These are phyloP conservation scores for Francoa sonchifolia DNA, from an alignment of 441 rosid genomes.

Conservation along the genomic window DNA sequence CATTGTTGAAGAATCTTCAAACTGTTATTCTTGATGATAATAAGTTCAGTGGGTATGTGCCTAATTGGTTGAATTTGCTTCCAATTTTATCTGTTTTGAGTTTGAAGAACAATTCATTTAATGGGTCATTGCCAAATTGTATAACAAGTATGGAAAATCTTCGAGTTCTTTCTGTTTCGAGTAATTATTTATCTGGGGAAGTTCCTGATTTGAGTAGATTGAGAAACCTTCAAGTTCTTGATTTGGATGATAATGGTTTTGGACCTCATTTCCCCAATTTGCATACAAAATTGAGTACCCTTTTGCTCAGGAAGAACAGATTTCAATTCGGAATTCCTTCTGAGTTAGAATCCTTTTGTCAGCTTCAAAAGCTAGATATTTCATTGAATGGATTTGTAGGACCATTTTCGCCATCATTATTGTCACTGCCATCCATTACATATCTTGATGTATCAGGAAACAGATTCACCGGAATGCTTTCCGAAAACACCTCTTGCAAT, in stretches of 20 bases:
- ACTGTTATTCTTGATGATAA: conserved; percentile 39
- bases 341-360: conserved; percentile 23
- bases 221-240: conserved; percentile 48
- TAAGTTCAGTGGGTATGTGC: conserved; percentile 33
- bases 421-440: conserved; percentile 33
- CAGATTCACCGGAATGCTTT: conserved; percentile 38
- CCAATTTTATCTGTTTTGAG: conserved; percentile 35
- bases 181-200: conserved; percentile 35
- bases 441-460: conserved; percentile 39
- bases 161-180: conserved; percentile 26
- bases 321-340: conserved; percentile 32
- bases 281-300: conserved; percentile 21
- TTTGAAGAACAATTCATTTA: conserved; percentile 38
- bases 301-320: conserved; percentile 36
- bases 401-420: conserved; percentile 29
- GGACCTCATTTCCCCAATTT: conserved; percentile 44
- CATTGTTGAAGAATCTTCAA: conserved; percentile 31
- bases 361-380: conserved; percentile 44
- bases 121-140: conserved; percentile 35
- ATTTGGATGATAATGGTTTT: conserved; percentile 31
- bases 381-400: conserved; percentile 46
- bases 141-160: conserved; percentile 23
- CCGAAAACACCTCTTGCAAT: conserved; percentile 38
- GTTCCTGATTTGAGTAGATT: conserved; percentile 31
- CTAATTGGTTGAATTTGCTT: conserved; percentile 30